phyloP scores from a whole-genome alignment of 73 alveolate genomes.

The Paramecium caudatum region DNA sequence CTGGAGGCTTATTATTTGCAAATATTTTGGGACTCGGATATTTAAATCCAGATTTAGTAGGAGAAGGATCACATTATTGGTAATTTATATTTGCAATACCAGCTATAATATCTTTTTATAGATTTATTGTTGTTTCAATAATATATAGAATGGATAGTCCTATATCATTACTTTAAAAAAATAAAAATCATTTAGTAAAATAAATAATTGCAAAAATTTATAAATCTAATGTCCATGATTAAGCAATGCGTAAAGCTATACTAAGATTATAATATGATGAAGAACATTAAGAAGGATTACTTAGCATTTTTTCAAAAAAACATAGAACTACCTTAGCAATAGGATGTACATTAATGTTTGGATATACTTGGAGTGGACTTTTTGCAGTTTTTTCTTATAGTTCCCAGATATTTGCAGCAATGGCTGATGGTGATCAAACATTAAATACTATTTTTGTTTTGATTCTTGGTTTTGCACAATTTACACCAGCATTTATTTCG shows the following conservation, averaged over 20 bases:
- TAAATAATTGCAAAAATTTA: neutral
- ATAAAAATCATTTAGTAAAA: neutral
- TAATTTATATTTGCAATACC: slow-evolving; percentile 33
- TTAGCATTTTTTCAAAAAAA: neutral
- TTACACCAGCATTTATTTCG: slow-evolving; percentile 4
- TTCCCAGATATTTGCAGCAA: slow-evolving; percentile 22
- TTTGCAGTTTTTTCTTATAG: slow-evolving; percentile 49
- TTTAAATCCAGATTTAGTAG: neutral
- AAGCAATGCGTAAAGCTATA: neutral
- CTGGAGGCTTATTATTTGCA: slow-evolving; percentile 16
- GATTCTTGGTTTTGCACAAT: slow-evolving; percentile 12
- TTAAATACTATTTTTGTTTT: neutral
- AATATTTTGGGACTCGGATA: slow-evolving; percentile 39
- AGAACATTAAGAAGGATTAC: slow-evolving; percentile 19
- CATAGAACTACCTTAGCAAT: neutral
- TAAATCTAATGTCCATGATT: neutral
- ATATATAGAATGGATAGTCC: slow-evolving; percentile 36
- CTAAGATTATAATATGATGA: slow-evolving; percentile 1
- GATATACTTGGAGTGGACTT: slow-evolving; percentile 38
- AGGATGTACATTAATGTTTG: slow-evolving; percentile 36
- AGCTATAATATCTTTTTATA: neutral
- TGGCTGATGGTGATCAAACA: slow-evolving; percentile 38
- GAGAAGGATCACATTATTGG: slow-evolving; percentile 35
- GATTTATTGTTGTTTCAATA: neutral
- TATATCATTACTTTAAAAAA: neutral